Base-by-base conservation (phyloP, 139 green algal genomes). In the Chlamydomonas sp. region DNA sequence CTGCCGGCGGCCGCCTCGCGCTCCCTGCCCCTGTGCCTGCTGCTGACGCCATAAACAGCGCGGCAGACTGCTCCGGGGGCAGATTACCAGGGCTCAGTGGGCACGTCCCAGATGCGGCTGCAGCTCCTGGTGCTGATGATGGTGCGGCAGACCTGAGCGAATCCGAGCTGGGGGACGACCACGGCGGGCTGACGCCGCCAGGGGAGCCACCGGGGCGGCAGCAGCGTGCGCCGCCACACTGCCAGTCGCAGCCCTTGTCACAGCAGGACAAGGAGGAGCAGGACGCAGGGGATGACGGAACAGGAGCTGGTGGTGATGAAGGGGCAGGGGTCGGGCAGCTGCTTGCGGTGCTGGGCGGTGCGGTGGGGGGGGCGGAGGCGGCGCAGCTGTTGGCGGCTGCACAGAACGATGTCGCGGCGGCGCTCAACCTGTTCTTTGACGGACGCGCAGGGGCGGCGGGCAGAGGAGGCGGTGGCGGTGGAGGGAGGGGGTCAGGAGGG, bases 341-440 rank as follows among this genome's bases (percentile, higher is more conserved):
- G 68, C n/a, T 85, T 61, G 85, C 84, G 14, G 86, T 94, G 6
- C 69, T 96, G 5, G 91, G 89, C 17, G 85, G 71, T 14, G 91
- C 72, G 4, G 72, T 89, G n/a, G 72, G 57, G 7, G 12, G 9
- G 0, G 18, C 10, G 18, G 63, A 84, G 17, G 92, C 85, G 12
- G 59, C 76, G 17, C 58, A 69, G 80, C 90, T 95, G 89, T 88
- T 96, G 75, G 31, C 63, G 9, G 57, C 84, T 12, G 72, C 86
- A 6, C 68, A 67, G 0, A 90, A 89, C 7, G 89, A 94, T 60
- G 62, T 92, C 0, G 16, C 79, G 59, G 63, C 68, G 0, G 93
- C 93, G 0, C 2, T 93, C 63, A 94, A 94, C 63, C 16, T 83
- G 4, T 90, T 83, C 76, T 93, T 89, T 58, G 89, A 95, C 62